A percentile compares a stretch with the other conserved stretches of the same genome.
phyloP scores from a whole-genome alignment of 1,139 yeast species.

The Suhomyces terraborum region DNA sequence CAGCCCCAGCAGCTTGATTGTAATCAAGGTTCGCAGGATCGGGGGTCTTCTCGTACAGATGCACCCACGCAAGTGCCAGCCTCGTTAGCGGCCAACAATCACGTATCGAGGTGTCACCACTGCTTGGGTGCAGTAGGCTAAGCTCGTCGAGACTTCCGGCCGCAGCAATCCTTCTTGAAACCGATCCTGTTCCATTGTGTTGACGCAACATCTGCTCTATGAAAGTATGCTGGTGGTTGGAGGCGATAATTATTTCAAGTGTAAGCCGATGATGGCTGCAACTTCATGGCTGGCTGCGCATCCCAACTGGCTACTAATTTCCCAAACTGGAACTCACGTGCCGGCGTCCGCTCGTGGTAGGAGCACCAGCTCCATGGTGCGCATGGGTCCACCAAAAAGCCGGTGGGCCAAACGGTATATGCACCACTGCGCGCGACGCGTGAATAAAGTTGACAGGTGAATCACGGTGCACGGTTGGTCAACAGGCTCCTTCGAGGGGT shows the following conservation, averaged over 20 bases:
- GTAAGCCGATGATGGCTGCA: neutral
- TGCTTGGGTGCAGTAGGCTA: neutral
- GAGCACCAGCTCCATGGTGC: too few species aligned
- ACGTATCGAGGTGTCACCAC: too few species aligned
- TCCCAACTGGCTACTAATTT: slow-evolving; percentile 1
- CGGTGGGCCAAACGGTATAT: neutral
- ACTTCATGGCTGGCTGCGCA: slow-evolving; percentile 3
- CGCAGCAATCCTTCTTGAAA: slow-evolving; percentile 9
- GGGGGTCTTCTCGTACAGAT: too few species aligned
- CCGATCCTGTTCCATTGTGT: slow-evolving; percentile 1
- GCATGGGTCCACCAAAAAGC: too few species aligned
- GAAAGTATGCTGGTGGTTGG: too few species aligned
- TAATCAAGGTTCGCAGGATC: too few species aligned
- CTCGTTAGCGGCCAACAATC: slow-evolving; percentile 1
- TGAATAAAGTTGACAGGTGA: neutral
- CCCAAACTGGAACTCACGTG: neutral
- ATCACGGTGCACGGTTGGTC: neutral
- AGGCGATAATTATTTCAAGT: neutral
- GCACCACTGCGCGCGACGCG: slow-evolving; percentile 1
- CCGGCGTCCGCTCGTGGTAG: too few species aligned
- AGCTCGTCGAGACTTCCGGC: neutral
- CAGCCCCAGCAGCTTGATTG: too few species aligned
- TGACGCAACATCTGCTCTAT: too few species aligned
- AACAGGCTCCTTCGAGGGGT: neutral
- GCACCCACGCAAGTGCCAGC: too few species aligned